A percentile compares a stretch with the other conserved stretches of the same genome.
Evolutionary conservation across 306 rosid species (phyloP).

Genomic region (Begonia peltatifolia): DNA sequence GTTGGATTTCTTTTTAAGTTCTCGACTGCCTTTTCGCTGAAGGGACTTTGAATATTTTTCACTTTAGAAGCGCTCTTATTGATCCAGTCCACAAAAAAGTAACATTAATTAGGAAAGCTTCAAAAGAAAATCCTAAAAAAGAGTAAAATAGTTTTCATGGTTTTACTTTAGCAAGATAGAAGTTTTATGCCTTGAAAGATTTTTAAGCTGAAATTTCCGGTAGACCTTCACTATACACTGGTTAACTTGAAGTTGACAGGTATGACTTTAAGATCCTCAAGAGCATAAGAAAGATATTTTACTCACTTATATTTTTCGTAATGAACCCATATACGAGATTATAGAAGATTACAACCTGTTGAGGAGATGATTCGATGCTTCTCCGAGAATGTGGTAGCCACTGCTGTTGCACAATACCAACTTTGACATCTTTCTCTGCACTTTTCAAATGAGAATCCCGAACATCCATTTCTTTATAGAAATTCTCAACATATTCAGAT

Average conservation of each 20-base stretch:
- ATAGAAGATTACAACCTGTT: constrained; percentile 11
- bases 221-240: neutral
- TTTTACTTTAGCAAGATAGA: too few relatives aligned
- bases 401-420: constrained; percentile 9
- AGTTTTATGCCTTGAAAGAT: too few relatives aligned
- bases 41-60: constrained; percentile 19
- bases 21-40: constrained; percentile 1
- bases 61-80: constrained; percentile 16
- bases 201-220: too few relatives aligned
- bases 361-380: constrained; percentile 10
- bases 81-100: constrained; percentile 11
- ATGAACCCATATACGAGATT: too few relatives aligned
- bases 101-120: constrained; percentile 12
- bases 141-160: neutral
- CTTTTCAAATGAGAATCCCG: constrained; percentile 13
- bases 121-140: constrained; percentile 3
- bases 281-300: too few relatives aligned
- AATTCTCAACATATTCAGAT: constrained; percentile 11
- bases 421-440: constrained; percentile 15
- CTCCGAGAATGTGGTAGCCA: constrained; percentile 3
- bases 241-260: neutral
- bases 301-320: too few relatives aligned
- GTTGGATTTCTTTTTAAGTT: constrained; percentile 17
- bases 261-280: too few relatives aligned
- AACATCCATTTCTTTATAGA: constrained; percentile 14